Percentiles rank a stretch among this genome's conserved stretches.
Conservation (phyloP, 2,329 filamentous ascomycete species). For the Diaporthe vaccinii region DNA sequence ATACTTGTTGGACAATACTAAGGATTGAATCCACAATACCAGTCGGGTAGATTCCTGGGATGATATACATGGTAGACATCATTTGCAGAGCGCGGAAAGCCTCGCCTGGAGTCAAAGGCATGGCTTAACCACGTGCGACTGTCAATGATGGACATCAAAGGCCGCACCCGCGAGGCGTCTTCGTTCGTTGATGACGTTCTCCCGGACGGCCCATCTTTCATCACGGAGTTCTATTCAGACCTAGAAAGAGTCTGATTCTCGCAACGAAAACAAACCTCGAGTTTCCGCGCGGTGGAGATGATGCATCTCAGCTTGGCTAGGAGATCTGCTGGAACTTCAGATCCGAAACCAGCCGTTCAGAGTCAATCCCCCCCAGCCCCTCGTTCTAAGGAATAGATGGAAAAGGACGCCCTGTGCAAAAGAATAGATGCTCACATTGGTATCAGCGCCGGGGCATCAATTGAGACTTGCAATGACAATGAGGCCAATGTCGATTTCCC, state of each 20-base stretch:
- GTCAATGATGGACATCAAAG: constrained; percentile 10
- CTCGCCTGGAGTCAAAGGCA: constrained; percentile 11
- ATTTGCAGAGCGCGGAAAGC: neutral
- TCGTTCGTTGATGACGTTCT: neutral
- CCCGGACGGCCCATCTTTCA: neutral
- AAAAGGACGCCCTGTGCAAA: too few relatives aligned
- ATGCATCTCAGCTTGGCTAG: neutral
- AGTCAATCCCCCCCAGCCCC: too few relatives aligned
- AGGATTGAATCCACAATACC: neutral
- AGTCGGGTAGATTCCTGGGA: neutral
- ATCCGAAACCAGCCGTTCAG: neutral
- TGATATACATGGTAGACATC: constrained; percentile 5
- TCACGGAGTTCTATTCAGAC: neutral
- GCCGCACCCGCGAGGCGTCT: neutral
- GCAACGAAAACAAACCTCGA: neutral
- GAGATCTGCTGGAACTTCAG: neutral
- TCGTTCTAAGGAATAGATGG: too few relatives aligned
- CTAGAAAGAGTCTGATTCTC: neutral
- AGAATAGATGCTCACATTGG: neutral
- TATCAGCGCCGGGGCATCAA: too few relatives aligned
- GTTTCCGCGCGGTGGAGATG: neutral
- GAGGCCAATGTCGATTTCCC: neutral
- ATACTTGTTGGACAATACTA: constrained; percentile 35
- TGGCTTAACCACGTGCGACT: neutral
- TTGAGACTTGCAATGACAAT: fast-evolving